These are phyloP conservation scores for Penicillium pancosmium DNA, from an alignment of 495 filamentous ascomycete genomes.

Conservation along the genomic window DNA sequence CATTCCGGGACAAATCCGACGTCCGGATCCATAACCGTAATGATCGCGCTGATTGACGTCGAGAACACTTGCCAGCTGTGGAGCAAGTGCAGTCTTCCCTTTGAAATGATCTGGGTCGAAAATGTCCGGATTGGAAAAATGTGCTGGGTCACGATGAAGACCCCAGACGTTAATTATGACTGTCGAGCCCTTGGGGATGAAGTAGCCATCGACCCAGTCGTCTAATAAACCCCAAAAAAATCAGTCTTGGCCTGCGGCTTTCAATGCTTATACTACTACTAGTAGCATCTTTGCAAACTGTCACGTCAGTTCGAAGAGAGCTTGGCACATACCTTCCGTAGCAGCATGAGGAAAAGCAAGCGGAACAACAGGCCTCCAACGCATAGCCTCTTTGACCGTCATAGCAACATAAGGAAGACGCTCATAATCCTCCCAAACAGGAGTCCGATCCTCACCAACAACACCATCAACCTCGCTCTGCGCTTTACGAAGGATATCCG, in stretches of 20 bases:
- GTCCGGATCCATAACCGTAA: slow-evolving; percentile 42
- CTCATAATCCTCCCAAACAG: slow-evolving; percentile 37
- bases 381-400: slow-evolving; percentile 41
- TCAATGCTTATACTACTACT: too few relatives aligned
- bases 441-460: slow-evolving; percentile 34
- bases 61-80: slow-evolving; percentile 25
- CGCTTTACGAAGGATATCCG: slow-evolving; percentile 40
- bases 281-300: too few relatives aligned
- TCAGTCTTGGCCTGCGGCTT: not conserved
- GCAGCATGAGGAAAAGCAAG: slow-evolving; percentile 36
- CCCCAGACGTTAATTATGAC: slow-evolving; percentile 39
- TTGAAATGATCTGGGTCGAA: slow-evolving; percentile 57
- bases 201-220: slow-evolving; percentile 30
- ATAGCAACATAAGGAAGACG: slow-evolving; percentile 44
- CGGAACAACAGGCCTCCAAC: slow-evolving; percentile 39
- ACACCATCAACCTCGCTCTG: slow-evolving; percentile 37
- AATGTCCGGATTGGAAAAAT: slow-evolving; percentile 46
- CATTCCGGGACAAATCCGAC: slow-evolving; percentile 61
- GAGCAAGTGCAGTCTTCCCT: slow-evolving; percentile 10
- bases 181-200: slow-evolving; percentile 34
- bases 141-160: slow-evolving; percentile 31
- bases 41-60: slow-evolving; percentile 37
- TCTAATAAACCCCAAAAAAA: slow-evolving; percentile 14
- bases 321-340: slow-evolving; percentile 6
- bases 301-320: too few relatives aligned